Evolutionary conservation across 129 eudicot genomes (phyloP).

Genomic region (Tagetes patula): DNA sequence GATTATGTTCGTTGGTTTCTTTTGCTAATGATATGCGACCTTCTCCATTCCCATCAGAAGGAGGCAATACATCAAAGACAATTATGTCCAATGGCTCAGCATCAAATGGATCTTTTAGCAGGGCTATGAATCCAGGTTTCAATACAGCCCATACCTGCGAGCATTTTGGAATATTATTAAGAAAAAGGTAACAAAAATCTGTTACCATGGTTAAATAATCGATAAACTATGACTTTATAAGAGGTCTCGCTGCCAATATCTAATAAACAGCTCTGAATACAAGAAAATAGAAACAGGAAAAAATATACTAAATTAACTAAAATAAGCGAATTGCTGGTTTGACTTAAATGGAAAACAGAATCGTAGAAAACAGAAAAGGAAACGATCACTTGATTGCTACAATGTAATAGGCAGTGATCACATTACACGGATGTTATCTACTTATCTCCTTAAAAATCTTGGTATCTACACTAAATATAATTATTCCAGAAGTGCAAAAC

Average conservation of each 20-base stretch:
- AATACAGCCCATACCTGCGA: constrained; percentile 96
- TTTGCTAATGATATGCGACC: constrained; percentile 78
- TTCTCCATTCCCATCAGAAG: constrained; percentile 86
- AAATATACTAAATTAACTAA: constrained; percentile 5
- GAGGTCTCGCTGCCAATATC: constrained; percentile 16
- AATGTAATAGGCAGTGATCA: constrained; percentile 12
- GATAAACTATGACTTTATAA: neutral
- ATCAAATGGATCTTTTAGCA: constrained; percentile 88
- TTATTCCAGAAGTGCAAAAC: constrained; percentile 1
- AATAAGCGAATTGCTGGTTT: neutral
- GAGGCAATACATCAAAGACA: constrained; percentile 91
- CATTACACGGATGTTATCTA: neutral
- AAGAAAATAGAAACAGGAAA: neutral
- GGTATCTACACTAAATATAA: neutral
- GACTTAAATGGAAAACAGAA: constrained; percentile 2
- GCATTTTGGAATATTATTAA: constrained; percentile 14
- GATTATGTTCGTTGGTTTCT: constrained; percentile 84
- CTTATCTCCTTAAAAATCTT: no score
- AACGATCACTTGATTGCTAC: constrained; percentile 15
- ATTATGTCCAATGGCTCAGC: constrained; percentile 81
- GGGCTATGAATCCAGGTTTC: constrained; percentile 96
- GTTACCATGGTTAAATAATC: neutral
- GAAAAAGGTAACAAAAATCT: neutral
- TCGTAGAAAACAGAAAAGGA: neutral
- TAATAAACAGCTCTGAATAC: constrained; percentile 2